phyloP scores from a whole-genome alignment of 495 filamentous ascomycete genomes.

The Trichoderma orchidacearum region DNA sequence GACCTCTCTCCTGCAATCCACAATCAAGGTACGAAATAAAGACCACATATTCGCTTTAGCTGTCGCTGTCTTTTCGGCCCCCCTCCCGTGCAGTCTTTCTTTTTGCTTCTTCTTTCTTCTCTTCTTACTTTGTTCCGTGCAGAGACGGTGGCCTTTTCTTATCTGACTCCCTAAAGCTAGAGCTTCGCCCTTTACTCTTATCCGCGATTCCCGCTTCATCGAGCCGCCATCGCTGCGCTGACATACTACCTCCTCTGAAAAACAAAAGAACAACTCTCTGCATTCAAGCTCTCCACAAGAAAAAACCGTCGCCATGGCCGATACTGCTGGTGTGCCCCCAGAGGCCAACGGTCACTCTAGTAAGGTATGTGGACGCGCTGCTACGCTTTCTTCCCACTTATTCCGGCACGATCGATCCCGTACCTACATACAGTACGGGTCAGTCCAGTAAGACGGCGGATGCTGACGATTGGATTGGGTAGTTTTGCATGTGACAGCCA shows the following conservation, averaged over 20 bases:
- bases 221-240: no score
- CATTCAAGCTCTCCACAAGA: not conserved
- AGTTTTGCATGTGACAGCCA: not conserved
- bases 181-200: no score
- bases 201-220: no score
- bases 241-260: not conserved
- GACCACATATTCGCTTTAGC: no score
- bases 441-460: not conserved
- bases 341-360: not conserved
- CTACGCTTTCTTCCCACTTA: not conserved
- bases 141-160: no score
- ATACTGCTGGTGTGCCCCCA: not conserved
- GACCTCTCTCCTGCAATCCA: not conserved
- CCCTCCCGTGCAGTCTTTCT: no score
- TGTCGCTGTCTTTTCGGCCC: no score
- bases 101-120: no score
- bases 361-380: not conserved
- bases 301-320: not conserved
- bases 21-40: no score
- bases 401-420: not conserved
- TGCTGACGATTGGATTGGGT: conserved; percentile 7
- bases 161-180: no score
- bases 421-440: not conserved
- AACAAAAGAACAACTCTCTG: no score
- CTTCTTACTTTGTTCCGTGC: no score